Conservation (phyloP, 2,329 filamentous ascomycete species). For the Pseudocercospora fuligena region DNA sequence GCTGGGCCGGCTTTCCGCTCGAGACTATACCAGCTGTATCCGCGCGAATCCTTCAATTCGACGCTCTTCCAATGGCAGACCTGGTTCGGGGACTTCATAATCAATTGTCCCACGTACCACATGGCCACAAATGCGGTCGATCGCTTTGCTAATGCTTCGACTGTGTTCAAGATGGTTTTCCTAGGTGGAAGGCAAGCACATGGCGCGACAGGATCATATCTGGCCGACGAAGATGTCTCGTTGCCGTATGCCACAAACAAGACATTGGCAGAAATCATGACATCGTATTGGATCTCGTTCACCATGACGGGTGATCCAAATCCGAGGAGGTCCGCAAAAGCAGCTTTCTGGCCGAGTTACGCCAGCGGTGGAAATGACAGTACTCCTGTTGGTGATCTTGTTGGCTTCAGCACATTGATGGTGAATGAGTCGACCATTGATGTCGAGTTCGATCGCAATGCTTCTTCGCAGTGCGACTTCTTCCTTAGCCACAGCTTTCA, state of each 20-base stretch:
- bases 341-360: slow-evolving; percentile 28
- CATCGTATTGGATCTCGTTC: slow-evolving; percentile 29
- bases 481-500: slow-evolving; percentile 14
- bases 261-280: slow-evolving; percentile 25
- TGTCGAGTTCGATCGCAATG: slow-evolving; percentile 25
- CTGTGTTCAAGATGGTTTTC: slow-evolving; percentile 35
- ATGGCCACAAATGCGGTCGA: slow-evolving; percentile 29
- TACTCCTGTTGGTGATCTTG: slow-evolving; percentile 20
- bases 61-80: slow-evolving; percentile 45
- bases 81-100: slow-evolving; percentile 52
- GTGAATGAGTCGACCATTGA: slow-evolving; percentile 24
- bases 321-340: slow-evolving; percentile 16
- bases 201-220: slow-evolving; percentile 17
- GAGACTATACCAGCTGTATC: slow-evolving; percentile 46
- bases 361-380: slow-evolving; percentile 18
- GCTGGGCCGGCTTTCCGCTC: slow-evolving; percentile 44
- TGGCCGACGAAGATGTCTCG: slow-evolving; percentile 15
- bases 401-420: slow-evolving; percentile 27
- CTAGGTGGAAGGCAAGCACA: slow-evolving; percentile 28
- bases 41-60: slow-evolving; percentile 39
- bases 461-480: slow-evolving; percentile 29
- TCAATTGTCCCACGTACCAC: slow-evolving; percentile 35
- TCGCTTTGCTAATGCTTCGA: slow-evolving; percentile 23
- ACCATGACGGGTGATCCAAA: slow-evolving; percentile 26
- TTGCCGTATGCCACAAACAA: slow-evolving; percentile 25